These are phyloP conservation scores for Amyloporia xantha DNA, from an alignment of 768 basidiomycete genomes.

Conservation along the genomic window DNA sequence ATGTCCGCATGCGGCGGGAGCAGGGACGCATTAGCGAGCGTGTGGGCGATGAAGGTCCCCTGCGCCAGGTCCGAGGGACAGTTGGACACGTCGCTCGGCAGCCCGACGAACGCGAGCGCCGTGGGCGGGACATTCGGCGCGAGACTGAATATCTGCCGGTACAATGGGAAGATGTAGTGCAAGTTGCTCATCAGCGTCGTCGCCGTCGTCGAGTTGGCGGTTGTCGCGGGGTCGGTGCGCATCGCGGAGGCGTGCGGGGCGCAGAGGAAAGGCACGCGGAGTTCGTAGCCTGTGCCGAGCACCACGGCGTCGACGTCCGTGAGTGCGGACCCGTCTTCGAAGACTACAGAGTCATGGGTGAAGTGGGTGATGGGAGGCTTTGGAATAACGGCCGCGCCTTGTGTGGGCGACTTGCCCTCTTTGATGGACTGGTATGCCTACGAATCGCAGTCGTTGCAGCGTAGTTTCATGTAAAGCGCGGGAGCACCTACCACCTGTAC, in stretches of 20 bases:
- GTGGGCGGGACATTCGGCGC: conserved; percentile 38
- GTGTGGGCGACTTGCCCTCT: conserved; percentile 11
- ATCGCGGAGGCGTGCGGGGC: conserved; percentile 15
- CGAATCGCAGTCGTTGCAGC: too few relatives aligned
- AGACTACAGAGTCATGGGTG: conserved; percentile 35
- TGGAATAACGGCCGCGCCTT: conserved; percentile 16
- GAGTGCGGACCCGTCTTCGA: conserved; percentile 38
- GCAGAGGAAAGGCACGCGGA: conserved; percentile 43
- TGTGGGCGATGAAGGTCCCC: conserved; percentile 39
- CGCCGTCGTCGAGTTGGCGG: conserved; percentile 19
- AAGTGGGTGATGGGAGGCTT: conserved; percentile 46
- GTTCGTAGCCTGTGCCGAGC: conserved; percentile 50
- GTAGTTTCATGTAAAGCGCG: background rate
- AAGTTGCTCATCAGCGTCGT: conserved; percentile 40
- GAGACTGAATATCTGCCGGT: conserved; percentile 47
- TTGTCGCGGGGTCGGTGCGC: conserved; percentile 13
- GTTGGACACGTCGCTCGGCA: conserved; percentile 41
- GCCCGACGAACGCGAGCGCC: conserved; percentile 49
- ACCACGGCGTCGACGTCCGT: conserved; percentile 40
- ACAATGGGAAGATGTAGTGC: conserved; percentile 48
- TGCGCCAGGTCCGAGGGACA: conserved; percentile 46
- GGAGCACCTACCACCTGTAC: conserved; percentile 34
- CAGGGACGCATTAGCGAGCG: conserved; percentile 35
- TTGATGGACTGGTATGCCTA: conserved; percentile 33
- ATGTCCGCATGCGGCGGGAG: conserved; percentile 35